Percentiles rank a stretch among this genome's conserved stretches.
These are phyloP conservation scores for Amoebophrya sp. DNA, from an alignment of 169 alveolate species.

Conservation along the genomic window DNA sequence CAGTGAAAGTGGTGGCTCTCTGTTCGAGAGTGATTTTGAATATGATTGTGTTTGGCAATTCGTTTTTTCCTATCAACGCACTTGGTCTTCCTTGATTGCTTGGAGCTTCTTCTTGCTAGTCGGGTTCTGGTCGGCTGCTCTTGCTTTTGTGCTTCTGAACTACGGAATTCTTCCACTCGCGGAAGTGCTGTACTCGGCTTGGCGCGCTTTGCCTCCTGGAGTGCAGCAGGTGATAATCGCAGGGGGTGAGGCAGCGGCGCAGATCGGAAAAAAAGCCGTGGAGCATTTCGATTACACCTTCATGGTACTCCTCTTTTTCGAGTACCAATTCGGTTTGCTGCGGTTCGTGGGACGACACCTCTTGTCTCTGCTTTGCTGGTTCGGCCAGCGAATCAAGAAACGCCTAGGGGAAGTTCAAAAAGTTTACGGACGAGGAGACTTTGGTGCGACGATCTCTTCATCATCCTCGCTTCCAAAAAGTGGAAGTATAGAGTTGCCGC, in stretches of 20 bases:
- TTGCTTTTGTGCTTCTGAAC: neutral
- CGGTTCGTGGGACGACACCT: too few relatives aligned
- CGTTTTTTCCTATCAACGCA: neutral
- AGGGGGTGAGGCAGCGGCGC: neutral
- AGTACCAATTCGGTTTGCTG: neutral
- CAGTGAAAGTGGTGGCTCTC: neutral
- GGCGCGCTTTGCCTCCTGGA: neutral
- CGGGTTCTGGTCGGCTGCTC: neutral
- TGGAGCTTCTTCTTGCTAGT: neutral
- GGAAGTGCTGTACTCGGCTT: neutral
- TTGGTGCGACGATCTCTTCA: too few relatives aligned
- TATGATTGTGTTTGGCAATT: neutral
- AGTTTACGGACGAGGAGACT: too few relatives aligned
- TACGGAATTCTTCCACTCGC: neutral
- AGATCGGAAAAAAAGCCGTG: neutral
- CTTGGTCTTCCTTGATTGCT: neutral
- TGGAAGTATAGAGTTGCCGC: too few relatives aligned
- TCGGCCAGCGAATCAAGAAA: too few relatives aligned
- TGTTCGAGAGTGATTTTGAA: neutral
- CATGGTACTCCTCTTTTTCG: neutral
- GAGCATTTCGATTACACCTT: neutral
- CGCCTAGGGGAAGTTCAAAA: too few relatives aligned
- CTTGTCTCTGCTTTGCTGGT: too few relatives aligned
- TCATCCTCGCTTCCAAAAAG: too few relatives aligned
- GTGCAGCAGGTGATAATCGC: neutral